Evolutionary conservation across 164 flowering plant species (phyloP).

Genomic region (Annona squamosa): DNA sequence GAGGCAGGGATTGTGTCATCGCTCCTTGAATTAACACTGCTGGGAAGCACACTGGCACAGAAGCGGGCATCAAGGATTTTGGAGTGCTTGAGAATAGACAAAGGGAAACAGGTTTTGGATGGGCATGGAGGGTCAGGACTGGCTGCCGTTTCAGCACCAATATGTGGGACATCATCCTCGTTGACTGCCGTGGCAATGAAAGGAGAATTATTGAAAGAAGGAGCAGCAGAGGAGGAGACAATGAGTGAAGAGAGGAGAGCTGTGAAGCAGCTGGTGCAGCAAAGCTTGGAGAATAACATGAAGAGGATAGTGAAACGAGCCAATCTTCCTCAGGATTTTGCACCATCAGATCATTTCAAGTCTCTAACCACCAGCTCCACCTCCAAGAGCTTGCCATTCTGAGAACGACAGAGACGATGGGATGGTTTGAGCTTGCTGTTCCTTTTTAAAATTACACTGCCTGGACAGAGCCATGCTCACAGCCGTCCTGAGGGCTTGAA

Average conservation of each 20-base stretch:
- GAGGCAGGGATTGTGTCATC: constrained; percentile 71
- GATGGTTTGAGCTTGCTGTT: constrained; percentile 3
- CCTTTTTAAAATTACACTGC: neutral
- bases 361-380: constrained; percentile 65
- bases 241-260: constrained; percentile 89
- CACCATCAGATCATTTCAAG: constrained; percentile 78
- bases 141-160: constrained; percentile 62
- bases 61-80: constrained; percentile 89
- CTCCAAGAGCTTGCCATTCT: constrained; percentile 95
- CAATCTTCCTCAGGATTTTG: constrained; percentile 81
- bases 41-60: constrained; percentile 89
- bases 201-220: constrained; percentile 18
- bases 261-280: constrained; percentile 83
- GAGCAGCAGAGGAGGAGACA: constrained; percentile 33
- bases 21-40: constrained; percentile 73
- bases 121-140: constrained; percentile 21
- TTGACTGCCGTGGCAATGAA: constrained; percentile 9
- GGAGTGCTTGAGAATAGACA: constrained; percentile 69
- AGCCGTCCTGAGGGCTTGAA: neutral
- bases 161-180: constrained; percentile 49
- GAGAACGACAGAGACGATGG: constrained; percentile 15
- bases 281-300: constrained; percentile 93
- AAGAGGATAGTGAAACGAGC: constrained; percentile 84
- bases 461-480: neutral
- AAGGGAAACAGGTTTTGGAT: constrained; percentile 70